phyloP scores from a whole-genome alignment of 805 yeast species.

The Starmerella scarabaei region DNA sequence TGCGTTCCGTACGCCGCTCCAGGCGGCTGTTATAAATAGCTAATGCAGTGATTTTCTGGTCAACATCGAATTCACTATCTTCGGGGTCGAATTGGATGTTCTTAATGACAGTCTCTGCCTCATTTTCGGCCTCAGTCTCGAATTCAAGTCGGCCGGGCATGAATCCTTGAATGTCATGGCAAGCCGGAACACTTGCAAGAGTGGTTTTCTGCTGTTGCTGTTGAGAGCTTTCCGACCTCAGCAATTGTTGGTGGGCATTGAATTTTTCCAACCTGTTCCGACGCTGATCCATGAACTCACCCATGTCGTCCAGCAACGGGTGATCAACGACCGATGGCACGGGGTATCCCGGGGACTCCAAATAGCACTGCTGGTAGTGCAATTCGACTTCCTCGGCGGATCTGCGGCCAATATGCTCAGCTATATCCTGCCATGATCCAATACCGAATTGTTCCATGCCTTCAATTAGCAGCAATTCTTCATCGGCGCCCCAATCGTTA shows the following conservation, averaged over 20 bases:
- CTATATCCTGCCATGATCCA: slow-evolving; percentile 97
- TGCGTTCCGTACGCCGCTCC: slow-evolving; percentile 85
- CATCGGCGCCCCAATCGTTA: slow-evolving; percentile 97
- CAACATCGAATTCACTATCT: slow-evolving; percentile 77
- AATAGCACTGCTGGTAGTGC: slow-evolving; percentile 64
- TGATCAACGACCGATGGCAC: slow-evolving; percentile 72
- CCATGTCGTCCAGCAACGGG: slow-evolving; percentile 49
- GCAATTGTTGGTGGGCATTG: slow-evolving; percentile 44
- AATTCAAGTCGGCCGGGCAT: slow-evolving; percentile 98
- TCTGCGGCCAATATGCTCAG: slow-evolving; percentile 88
- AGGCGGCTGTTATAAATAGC: slow-evolving; percentile 83
- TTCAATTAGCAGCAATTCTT: slow-evolving; percentile 73
- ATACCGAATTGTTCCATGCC: slow-evolving; percentile 85
- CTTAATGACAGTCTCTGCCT: slow-evolving; percentile 85
- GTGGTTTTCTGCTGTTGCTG: slow-evolving; percentile 62
- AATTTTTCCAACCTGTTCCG: slow-evolving; percentile 61
- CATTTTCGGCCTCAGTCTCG: slow-evolving; percentile 93
- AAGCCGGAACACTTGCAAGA: slow-evolving; percentile 86
- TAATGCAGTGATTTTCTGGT: slow-evolving; percentile 71
- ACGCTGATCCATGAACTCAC: slow-evolving; percentile 54
- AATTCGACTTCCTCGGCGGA: slow-evolving; percentile 80
- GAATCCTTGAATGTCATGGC: slow-evolving; percentile 93
- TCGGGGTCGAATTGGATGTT: slow-evolving; percentile 94
- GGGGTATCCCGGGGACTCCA: slow-evolving; percentile 65
- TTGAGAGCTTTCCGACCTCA: slow-evolving; percentile 9